Evolutionary conservation across 306 rosid genomes (phyloP), one percentile per base, ranked within the genome.

Genomic region (Quercus suber): DNA sequence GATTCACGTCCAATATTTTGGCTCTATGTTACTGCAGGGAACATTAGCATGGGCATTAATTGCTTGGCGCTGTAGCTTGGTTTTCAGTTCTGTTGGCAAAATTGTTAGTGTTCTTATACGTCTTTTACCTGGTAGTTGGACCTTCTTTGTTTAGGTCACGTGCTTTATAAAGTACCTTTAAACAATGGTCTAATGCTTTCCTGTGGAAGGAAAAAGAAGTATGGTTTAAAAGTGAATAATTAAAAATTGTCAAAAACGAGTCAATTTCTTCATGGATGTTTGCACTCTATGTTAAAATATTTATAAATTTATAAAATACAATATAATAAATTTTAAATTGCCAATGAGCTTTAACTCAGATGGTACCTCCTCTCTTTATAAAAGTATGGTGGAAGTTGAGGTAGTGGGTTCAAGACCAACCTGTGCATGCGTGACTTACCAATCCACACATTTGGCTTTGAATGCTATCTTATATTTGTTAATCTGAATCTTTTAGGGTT

Each of bases 21-120:
- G 81, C 89, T 77, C 73, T 76, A 70, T 81, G 70, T 30, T 64
- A n/a, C 65, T 86, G 80, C 83, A 92, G 98, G 98, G 97, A 74
- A 97, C 99, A 35, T 84, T 95, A 83, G 97, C 99, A 14, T 91
- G 97, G 97, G 94, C 97, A 58, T 82, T 95, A 88, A 95, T 95
- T 74, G 90, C 92, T 73, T 91, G 97, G 99, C 93, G 94, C 57
- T 95, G 99, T 89, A 92, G 99, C 86, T 87, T 95, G 93, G 97
- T 95, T 84, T 92, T 92, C 84, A 91, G 95, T 76, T 92, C 99
- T 49, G 43, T 86, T 27, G 99, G 89, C 83, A 94, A 94, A 88
- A 61, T 87, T 52, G 93, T 94, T 70, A 92, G 98, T 71, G 99
- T 94, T 80, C 97, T 94, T 57, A 94, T 92, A 79, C 97, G 87